phyloP scores from a whole-genome alignment of 208 protist genomes.

The Acanthamoeba royreba region DNA sequence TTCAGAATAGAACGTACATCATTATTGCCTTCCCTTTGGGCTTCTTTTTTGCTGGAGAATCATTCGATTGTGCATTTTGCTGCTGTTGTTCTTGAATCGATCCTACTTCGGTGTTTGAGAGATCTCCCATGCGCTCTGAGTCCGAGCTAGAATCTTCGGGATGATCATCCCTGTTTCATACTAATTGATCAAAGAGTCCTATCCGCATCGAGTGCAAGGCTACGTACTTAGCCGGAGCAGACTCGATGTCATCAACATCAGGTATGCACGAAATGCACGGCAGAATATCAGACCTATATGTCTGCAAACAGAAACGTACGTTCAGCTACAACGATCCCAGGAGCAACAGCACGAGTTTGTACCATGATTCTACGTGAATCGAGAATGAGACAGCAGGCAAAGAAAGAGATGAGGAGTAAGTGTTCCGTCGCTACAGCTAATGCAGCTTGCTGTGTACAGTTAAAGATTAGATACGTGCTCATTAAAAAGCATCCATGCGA shows the following conservation, averaged over 20 bases:
- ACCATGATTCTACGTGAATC: background rate
- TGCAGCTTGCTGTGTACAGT: background rate
- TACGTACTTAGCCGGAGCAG: background rate
- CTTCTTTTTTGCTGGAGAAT: too few relatives aligned
- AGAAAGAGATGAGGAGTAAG: slow-evolving; percentile 18
- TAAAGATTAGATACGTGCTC: background rate
- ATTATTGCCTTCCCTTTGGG: background rate
- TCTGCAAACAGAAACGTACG: background rate
- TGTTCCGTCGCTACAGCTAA: background rate
- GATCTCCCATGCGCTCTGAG: too few relatives aligned
- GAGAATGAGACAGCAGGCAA: slow-evolving; percentile 24
- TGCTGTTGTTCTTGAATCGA: too few relatives aligned
- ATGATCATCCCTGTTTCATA: too few relatives aligned
- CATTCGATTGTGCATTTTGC: too few relatives aligned
- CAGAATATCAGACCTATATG: background rate
- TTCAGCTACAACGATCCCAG: background rate
- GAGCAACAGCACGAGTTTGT: background rate
- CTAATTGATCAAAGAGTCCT: too few relatives aligned
- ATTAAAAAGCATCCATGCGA: background rate
- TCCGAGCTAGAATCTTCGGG: too few relatives aligned
- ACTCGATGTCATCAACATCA: background rate
- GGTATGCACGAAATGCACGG: slow-evolving; percentile 3
- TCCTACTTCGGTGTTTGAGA: too few relatives aligned
- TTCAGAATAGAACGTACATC: background rate
- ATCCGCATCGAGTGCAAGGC: too few relatives aligned